Percentiles rank a stretch among this genome's conserved stretches.
Evolutionary conservation across 352 stramenopile species (phyloP).

Genomic region (Globisporangium camurandrum): DNA sequence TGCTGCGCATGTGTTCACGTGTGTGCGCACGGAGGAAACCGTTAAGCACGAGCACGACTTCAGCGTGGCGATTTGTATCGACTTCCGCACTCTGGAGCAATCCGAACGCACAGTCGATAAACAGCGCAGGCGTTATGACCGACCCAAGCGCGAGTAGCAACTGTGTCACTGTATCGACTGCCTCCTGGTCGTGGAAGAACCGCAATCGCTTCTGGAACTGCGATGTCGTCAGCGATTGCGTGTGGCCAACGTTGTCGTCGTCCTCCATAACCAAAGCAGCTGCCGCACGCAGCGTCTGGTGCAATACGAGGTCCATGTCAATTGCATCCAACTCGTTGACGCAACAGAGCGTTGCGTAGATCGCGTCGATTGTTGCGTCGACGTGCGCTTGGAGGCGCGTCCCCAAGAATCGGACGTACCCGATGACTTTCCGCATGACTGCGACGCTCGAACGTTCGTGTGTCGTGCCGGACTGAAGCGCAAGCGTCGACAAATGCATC

Average conservation of each 20-base stretch:
- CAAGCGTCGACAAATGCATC: constrained; percentile 62
- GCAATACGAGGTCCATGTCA: constrained; percentile 65
- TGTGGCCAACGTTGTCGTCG: no score
- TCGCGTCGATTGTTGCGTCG: constrained; percentile 40
- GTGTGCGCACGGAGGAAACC: constrained; percentile 38
- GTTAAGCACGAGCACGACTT: constrained; percentile 58
- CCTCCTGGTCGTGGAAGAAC: constrained; percentile 66
- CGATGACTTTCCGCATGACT: constrained; percentile 57
- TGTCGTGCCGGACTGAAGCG: constrained; percentile 48
- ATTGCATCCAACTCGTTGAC: constrained; percentile 56
- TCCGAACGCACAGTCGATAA: constrained; percentile 60
- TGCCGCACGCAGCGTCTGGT: constrained; percentile 23
- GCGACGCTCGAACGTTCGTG: constrained; percentile 50
- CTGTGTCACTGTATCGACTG: constrained; percentile 30
- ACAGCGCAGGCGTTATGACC: constrained; percentile 39
- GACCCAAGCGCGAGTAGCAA: constrained; percentile 44
- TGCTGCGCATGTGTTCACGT: not conserved
- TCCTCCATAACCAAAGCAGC: not conserved
- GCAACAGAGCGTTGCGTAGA: constrained; percentile 36
- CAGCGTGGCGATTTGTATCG: constrained; percentile 11
- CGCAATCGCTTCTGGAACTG: constrained; percentile 77
- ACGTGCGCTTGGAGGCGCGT: constrained; percentile 29
- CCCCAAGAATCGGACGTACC: constrained; percentile 54
- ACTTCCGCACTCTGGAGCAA: constrained; percentile 14
- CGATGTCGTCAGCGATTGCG: constrained; percentile 36